These are phyloP conservation scores for Plasmodium gaboni DNA, from an alignment of 169 alveolate species.

Conservation along the genomic window DNA sequence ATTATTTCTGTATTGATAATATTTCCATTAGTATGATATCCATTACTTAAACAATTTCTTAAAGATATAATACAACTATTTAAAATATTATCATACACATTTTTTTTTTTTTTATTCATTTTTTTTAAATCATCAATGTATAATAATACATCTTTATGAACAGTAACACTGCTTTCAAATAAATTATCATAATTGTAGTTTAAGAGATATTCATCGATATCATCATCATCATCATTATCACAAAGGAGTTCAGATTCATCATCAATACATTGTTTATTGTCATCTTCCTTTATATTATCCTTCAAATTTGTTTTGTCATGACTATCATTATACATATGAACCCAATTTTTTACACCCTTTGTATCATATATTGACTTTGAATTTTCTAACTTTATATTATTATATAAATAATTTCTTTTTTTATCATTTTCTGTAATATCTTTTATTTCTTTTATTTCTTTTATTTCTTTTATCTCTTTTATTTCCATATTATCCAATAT, in stretches of 20 bases:
- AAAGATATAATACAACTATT: constrained; percentile 62
- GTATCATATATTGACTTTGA: too few species aligned
- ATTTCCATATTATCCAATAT: too few species aligned
- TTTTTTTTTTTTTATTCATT: constrained; percentile 47
- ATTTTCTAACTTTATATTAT: too few species aligned
- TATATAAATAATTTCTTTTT: too few species aligned
- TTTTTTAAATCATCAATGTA: constrained; percentile 45
- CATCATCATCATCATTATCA: constrained; percentile 37
- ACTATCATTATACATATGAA: background rate
- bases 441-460: too few species aligned
- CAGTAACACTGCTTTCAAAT: constrained; percentile 33
- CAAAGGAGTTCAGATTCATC: background rate
- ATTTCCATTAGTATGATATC: constrained; percentile 65
- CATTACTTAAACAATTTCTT: constrained; percentile 66
- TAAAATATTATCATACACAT: constrained; percentile 64
- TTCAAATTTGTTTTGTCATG: background rate
- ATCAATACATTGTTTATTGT: background rate
- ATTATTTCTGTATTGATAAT: constrained; percentile 67
- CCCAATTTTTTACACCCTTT: too few species aligned
- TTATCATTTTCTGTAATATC: too few species aligned
- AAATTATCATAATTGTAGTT: constrained; percentile 54
- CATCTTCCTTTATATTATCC: background rate
- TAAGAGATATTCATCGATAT: constrained; percentile 46
- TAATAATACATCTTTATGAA: constrained; percentile 26
- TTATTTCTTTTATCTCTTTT: too few species aligned